phyloP scores from a whole-genome alignment of 2,329 filamentous ascomycete species.

The Fusarium longipes region DNA sequence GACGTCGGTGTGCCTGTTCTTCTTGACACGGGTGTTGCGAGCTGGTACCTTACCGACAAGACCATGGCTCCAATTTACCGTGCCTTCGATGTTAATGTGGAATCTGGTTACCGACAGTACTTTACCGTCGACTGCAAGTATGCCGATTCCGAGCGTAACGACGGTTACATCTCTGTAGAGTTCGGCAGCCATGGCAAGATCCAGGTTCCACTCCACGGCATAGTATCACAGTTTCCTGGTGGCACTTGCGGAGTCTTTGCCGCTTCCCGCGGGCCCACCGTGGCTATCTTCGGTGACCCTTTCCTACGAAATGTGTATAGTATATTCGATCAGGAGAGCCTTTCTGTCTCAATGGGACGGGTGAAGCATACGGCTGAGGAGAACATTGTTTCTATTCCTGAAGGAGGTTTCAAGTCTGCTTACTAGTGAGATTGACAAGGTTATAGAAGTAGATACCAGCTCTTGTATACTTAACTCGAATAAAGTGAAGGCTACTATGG shows the following conservation, averaged over 20 bases:
- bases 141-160: background rate
- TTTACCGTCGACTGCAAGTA: constrained; percentile 4
- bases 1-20: background rate
- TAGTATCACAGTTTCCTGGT: background rate
- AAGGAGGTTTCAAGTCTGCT: background rate
- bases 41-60: background rate
- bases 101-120: background rate
- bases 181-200: constrained; percentile 1
- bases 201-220: background rate
- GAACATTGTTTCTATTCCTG: background rate
- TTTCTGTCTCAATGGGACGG: background rate
- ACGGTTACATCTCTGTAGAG: background rate
- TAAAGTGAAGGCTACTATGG: no score
- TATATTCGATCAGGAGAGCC: constrained; percentile 9
- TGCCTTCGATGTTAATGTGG: background rate
- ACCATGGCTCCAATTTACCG: background rate
- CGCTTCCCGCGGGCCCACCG: background rate
- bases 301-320: constrained; percentile 10
- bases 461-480: no score
- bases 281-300: constrained; percentile 6
- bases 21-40: background rate
- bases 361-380: constrained; percentile 2
- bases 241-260: background rate
- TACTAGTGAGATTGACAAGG: no score
- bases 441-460: no score